Evolutionary conservation across 441 rosid genomes (phyloP).

Genomic region (Erodium texanum): DNA sequence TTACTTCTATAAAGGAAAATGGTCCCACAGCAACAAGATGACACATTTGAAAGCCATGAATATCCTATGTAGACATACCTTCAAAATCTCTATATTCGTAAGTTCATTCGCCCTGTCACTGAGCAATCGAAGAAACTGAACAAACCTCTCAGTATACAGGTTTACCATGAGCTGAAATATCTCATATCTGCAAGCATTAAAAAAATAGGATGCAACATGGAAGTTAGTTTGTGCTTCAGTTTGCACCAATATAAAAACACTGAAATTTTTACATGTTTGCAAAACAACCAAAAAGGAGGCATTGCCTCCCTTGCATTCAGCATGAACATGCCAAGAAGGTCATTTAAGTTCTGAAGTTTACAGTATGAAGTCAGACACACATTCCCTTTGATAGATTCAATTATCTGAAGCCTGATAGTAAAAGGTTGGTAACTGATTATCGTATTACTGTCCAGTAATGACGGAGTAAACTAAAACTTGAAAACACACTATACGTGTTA

Average conservation of each 20-base stretch:
- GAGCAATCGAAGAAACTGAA: constrained; percentile 96
- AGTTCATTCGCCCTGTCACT: constrained; percentile 84
- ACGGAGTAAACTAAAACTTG: not conserved
- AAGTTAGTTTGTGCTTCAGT: not conserved
- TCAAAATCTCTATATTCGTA: constrained; percentile 92
- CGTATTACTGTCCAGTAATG: not conserved
- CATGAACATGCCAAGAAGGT: not conserved
- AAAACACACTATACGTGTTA: not conserved
- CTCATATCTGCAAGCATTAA: constrained; percentile 68
- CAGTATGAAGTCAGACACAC: not conserved
- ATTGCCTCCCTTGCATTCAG: not conserved
- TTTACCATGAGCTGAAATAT: constrained; percentile 99
- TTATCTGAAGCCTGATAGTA: not conserved
- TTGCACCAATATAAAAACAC: not conserved
- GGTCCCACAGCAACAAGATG: constrained; percentile 9
- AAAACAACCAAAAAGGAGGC: constrained; percentile 3
- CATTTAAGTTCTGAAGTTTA: not conserved
- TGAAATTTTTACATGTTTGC: not conserved
- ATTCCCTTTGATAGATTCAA: not conserved
- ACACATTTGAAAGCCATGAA: constrained; percentile 8
- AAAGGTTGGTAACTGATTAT: not conserved
- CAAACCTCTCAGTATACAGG: constrained; percentile 93
- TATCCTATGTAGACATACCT: constrained; percentile 39
- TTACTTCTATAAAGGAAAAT: constrained; percentile 3
- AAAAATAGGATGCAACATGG: not conserved